Evolutionary conservation across 2,329 filamentous ascomycete species (phyloP).

Genomic region (Penicillium verrucosum): DNA sequence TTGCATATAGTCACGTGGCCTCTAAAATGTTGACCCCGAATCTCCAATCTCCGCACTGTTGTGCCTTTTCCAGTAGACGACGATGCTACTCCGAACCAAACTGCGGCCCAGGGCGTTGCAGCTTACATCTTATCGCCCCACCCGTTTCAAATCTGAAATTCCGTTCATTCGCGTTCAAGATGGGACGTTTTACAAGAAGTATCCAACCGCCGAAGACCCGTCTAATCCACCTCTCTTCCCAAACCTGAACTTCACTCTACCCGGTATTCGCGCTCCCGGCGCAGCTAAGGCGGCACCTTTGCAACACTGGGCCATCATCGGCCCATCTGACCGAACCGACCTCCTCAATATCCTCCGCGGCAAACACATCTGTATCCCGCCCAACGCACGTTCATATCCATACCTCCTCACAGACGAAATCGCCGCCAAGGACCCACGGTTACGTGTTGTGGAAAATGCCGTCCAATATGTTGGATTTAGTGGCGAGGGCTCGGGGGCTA

Average conservation of each 20-base stretch:
- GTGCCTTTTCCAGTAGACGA: neutral
- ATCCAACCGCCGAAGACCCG: constrained; percentile 54
- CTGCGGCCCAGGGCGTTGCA: constrained; percentile 9
- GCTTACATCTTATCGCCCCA: neutral
- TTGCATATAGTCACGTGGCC: neutral
- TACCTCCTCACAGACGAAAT: constrained; percentile 66
- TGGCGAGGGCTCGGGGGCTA: constrained; percentile 59
- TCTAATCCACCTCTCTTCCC: constrained; percentile 68
- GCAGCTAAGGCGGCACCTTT: constrained; percentile 22
- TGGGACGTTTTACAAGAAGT: constrained; percentile 78
- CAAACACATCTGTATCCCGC: constrained; percentile 70
- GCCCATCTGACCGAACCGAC: constrained; percentile 75
- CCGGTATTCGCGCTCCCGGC: constrained; percentile 25
- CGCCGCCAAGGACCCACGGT: constrained; percentile 45
- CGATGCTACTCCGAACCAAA: constrained; percentile 16
- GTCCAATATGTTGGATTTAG: constrained; percentile 92
- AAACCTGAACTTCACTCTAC: constrained; percentile 66
- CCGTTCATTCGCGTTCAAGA: constrained; percentile 71
- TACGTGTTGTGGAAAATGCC: constrained; percentile 62
- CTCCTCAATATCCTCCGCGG: constrained; percentile 78
- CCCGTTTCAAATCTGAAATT: constrained; percentile 13
- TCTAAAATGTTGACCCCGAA: neutral
- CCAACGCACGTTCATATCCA: constrained; percentile 72
- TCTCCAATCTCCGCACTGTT: constrained; percentile 5
- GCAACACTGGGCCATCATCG: constrained; percentile 80